A percentile compares a stretch with the other conserved stretches of the same genome.
Evolutionary conservation across 495 filamentous ascomycete genomes (phyloP).

Genomic region (Daldinia concentrica): DNA sequence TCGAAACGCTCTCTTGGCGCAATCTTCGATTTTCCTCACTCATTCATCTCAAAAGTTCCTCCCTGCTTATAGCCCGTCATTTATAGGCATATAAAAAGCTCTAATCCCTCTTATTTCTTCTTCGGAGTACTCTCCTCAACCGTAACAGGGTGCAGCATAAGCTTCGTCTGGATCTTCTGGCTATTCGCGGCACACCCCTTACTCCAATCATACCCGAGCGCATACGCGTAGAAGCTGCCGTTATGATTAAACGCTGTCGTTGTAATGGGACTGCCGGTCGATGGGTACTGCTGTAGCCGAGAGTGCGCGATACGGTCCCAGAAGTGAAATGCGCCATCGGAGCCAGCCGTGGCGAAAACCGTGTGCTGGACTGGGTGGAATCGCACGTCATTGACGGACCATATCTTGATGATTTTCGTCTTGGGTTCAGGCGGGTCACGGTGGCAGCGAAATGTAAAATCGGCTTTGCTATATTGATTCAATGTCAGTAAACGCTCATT

Average conservation of each 20-base stretch:
- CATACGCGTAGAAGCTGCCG: slow-evolving; percentile 90
- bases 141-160: slow-evolving; percentile 88
- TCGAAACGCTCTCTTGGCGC: not conserved
- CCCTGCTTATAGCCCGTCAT: not conserved
- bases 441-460: slow-evolving; percentile 96
- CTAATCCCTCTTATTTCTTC: not conserved
- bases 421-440: slow-evolving; percentile 70
- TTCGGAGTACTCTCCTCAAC: slow-evolving; percentile 77
- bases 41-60: not conserved
- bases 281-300: slow-evolving; percentile 88
- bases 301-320: slow-evolving; percentile 96
- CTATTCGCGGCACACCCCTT: slow-evolving; percentile 85
- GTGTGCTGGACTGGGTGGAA: slow-evolving; percentile 85
- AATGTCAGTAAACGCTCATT: not conserved
- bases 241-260: slow-evolving; percentile 82
- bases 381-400: slow-evolving; percentile 88
- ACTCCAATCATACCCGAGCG: slow-evolving; percentile 95
- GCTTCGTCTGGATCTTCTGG: slow-evolving; percentile 76
- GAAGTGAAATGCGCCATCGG: slow-evolving; percentile 93
- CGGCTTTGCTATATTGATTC: slow-evolving; percentile 52
- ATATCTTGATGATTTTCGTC: slow-evolving; percentile 77
- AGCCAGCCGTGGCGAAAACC: slow-evolving; percentile 91
- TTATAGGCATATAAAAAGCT: not conserved
- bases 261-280: slow-evolving; percentile 70
- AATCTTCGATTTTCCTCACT: not conserved